Percentiles rank a stretch among this genome's conserved stretches.
Conservation (phyloP, 2,329 filamentous ascomycete species). For the Diplodia seriata region DNA sequence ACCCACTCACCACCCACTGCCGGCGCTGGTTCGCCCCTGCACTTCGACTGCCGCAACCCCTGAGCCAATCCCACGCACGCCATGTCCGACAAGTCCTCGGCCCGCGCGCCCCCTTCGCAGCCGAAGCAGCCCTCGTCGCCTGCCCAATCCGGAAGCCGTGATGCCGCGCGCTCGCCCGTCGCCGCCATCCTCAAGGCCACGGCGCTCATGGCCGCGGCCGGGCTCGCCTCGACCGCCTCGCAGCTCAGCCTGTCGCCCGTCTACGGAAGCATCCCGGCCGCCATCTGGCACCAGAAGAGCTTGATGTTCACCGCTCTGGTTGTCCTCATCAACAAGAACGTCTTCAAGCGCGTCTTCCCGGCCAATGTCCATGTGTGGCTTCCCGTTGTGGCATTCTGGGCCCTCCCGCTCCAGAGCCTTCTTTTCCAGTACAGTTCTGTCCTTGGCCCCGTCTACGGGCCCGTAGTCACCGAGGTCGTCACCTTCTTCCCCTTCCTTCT, state of each 20-base stretch:
- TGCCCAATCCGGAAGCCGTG: background rate
- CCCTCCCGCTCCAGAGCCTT: conserved; percentile 74
- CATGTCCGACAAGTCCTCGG: conserved; percentile 22
- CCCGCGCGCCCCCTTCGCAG: background rate
- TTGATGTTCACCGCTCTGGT: conserved; percentile 70
- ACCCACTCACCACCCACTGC: conserved; percentile 13
- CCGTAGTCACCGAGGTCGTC: conserved; percentile 74
- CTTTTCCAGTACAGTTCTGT: conserved; percentile 70
- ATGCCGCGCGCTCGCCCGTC: conserved; percentile 3
- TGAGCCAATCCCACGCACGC: conserved; percentile 8
- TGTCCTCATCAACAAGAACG: conserved; percentile 73
- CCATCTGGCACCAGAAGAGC: conserved; percentile 72
- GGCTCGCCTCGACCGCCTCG: conserved; percentile 72
- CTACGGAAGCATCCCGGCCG: conserved; percentile 82
- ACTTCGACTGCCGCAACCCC: background rate
- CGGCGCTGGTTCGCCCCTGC: conserved; percentile 22
- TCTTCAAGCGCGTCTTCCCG: conserved; percentile 59
- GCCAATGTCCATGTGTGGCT: conserved; percentile 61
- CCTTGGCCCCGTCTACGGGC: conserved; percentile 74
- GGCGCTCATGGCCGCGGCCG: conserved; percentile 63
- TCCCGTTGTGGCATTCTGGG: conserved; percentile 76
- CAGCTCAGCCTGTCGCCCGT: conserved; percentile 82
- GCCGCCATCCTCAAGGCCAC: conserved; percentile 43
- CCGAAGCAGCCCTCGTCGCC: background rate
- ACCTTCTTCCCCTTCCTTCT: conserved; percentile 67